Evolutionary conservation across 2,329 filamentous ascomycete genomes (phyloP), one percentile per base, ranked within the genome.

Genomic region (Fusarium tjaetaba): DNA sequence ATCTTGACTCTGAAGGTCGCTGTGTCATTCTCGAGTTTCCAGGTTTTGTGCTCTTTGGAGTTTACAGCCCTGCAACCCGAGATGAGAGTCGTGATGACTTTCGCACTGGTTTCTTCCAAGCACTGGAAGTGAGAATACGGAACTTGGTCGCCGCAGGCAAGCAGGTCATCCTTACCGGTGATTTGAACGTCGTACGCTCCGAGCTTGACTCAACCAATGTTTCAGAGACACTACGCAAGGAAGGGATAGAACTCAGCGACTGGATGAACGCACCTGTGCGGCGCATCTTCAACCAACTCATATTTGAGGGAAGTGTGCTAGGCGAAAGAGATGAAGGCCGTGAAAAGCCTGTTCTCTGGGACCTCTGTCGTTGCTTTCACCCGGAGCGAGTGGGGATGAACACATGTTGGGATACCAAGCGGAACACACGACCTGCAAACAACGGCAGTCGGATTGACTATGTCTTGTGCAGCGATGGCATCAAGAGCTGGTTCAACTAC

Each of bases 361-460:
- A 99, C 83, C 86, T 97, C 24, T 95, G 93, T 76, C 89, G 96
- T 55, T 89, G 88, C 32, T 97, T 95, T 78, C 93, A 98, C 79
- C 93, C 94, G 2, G 83, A 85, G n/a, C 88, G 96, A 43, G 86
- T 87, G 70, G 94, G 94, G 69, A 98, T 99, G 96, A 98, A 94
- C 81, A 98, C 96, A 0, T 97, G 96, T 81, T 98, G 96, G 96
- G 95, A 98, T 72, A 95, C 94, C 57, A 95, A 93, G 80, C 93
- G 95, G 79, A 98, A 98, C 81, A 94, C 94, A n/a, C 88, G 96
- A n/a, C 96, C 96, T 7, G 95, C 94, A 6, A 98, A 98, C 80
- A 97, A 93, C 81, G 96, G 96, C 11, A 93, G 94, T 61, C 90
- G 96, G 41, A 98, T 98, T 76, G 96, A 99, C 82, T 98, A 97